Base-by-base conservation (phyloP, 2,329 filamentous ascomycete species). In the Aspergillus terreus region DNA sequence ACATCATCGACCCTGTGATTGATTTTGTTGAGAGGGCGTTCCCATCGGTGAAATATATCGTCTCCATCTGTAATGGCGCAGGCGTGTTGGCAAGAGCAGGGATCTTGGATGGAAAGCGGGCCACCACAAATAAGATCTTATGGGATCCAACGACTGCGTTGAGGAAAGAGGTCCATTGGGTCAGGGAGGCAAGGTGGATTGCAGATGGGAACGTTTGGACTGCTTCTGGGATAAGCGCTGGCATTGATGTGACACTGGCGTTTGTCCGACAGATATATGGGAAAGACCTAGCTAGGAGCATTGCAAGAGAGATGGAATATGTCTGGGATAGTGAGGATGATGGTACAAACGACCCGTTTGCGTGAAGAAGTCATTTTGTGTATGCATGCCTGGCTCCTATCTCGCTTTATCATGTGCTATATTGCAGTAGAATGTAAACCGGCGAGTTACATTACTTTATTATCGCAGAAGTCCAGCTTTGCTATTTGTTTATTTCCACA, bases 41-140 rank as follows among this genome's bases (percentile, higher is more conserved):
- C 58, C 76, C 78, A 0, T 67, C 66, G 4, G 63, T 86, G 21
- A 70, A 78, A 56, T 80, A 81, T 55, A 60, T 86, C 10, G 72
- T 89, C 43, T 85, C 84, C 0, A 77, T 89, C 1, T 89, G 86
- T 66, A 89, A 84, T 1, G 86, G 86, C 0, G 75, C 81, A 4
- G 78, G 78, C 2, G 66, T 87, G 4, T 75, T 81, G 0, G 85
- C 85, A 0, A 69, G 73, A 43, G 73, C 83, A 0, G 85, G 85
- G 0, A 66, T 87, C 2, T 64, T 90, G 25, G 77, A 87, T 54
- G 81, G 82, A 0, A 74, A 71, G 54, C 70, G 75, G 14, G 86
- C 84, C 4, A 89, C 86, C 3, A 85, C 82, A 14, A 89, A 88
- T 63, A 89, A 88, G 68, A 67, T 88, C 80, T 74, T 66, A 68